phyloP scores from a whole-genome alignment of 495 filamentous ascomycete genomes.

The Delitschia confertaspora region DNA sequence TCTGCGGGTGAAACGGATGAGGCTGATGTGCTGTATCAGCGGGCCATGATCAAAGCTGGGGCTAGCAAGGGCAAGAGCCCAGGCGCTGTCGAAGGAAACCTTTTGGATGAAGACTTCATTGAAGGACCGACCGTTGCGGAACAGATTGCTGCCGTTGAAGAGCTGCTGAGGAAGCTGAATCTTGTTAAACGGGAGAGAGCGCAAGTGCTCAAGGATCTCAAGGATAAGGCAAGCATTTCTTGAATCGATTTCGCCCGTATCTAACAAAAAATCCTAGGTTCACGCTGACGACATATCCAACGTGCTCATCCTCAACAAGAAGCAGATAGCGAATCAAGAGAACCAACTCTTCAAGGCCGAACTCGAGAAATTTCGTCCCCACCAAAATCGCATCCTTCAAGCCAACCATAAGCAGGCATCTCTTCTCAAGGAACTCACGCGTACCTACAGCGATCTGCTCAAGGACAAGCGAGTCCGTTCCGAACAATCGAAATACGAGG shows the following conservation, averaged over 20 bases:
- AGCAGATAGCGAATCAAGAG: conserved; percentile 81
- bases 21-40: conserved; percentile 80
- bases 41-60: conserved; percentile 63
- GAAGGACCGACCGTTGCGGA: conserved; percentile 69
- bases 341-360: conserved; percentile 84
- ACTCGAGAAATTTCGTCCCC: conserved; percentile 89
- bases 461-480: conserved; percentile 90
- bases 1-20: conserved; percentile 80
- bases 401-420: conserved; percentile 89
- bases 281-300: conserved; percentile 96
- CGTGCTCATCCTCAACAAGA: conserved; percentile 94
- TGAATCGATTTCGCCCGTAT: background rate
- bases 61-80: conserved; percentile 58
- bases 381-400: conserved; percentile 83
- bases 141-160: conserved; percentile 82
- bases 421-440: conserved; percentile 89
- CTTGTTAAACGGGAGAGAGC: conserved; percentile 81
- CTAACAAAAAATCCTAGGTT: conserved; percentile 48
- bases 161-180: conserved; percentile 82
- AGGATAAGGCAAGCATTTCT: conserved; percentile 67
- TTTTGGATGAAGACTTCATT: conserved; percentile 80
- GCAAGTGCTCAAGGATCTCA: conserved; percentile 91
- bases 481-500: conserved; percentile 91
- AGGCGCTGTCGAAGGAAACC: conserved; percentile 55
- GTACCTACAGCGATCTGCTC: conserved; percentile 74